Evolutionary conservation across 208 protist species (phyloP), one percentile per base, ranked within the genome.

Genomic region (Crithidia mellificae): DNA sequence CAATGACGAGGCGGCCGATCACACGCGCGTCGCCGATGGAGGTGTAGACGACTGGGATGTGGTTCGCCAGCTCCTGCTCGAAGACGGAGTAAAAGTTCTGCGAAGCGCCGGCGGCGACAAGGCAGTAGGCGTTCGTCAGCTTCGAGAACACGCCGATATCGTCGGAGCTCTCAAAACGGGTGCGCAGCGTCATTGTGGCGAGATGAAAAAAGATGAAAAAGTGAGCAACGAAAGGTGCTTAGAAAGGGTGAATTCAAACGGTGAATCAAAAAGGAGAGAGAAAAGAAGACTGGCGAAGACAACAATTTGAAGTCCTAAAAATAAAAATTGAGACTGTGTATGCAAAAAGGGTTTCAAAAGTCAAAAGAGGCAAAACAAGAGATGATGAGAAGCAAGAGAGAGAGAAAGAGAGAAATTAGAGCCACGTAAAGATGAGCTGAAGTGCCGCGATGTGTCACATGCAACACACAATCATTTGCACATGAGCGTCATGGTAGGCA

Each of bases 101-200:
- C 11, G 95, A 97, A 0, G 89, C 97, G 44, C 98, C 98, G 20
- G 96, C 74, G 14, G 91, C 91, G n/a, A 99, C 94, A 0, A 99
- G 80, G 81, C 98, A 99, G 88, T 99, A 99, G 20, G 88, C 84
- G 81, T 99, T 99, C 44, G 99, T 99, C 19, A 99, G 88, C 53
- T 88, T 90, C 14, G 98, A 72, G 70, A 99, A 99, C 20, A 99
- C 99, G 63, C 99, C 99, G 62, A 99, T 95, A 72, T 99, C 99
- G 64, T 96, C 97, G 70, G 88, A 99, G 84, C 98, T 99, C 83
- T 99, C 98, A 80, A 99, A 99, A 74, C 98, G 92, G 39, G 92
- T 92, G 78, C 98, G 93, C 20, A 97, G 82, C 32, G 91, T 93
- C 94, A 98, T 97, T 6, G 22, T 74, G 41, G 29, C 19, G 9